These are phyloP conservation scores for Stenocarpella maydis DNA, from an alignment of 2,329 filamentous ascomycete genomes.

Conservation along the genomic window DNA sequence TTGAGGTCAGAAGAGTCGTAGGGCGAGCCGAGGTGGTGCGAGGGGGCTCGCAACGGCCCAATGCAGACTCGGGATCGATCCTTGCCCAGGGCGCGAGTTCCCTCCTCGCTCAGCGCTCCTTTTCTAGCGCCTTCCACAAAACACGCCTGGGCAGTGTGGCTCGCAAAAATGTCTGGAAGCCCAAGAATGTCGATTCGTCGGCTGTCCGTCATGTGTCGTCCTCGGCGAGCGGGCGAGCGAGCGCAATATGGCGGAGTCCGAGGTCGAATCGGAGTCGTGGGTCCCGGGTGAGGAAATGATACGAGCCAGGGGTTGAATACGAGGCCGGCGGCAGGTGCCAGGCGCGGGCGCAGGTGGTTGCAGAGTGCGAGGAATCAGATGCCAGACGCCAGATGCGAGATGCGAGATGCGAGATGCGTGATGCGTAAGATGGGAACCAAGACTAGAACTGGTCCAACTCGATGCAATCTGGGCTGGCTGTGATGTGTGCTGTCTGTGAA, in stretches of 20 bases:
- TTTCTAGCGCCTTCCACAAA: background rate
- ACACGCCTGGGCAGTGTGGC: background rate
- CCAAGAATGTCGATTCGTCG: background rate
- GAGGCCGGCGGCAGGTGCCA: conserved; percentile 26
- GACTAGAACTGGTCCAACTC: background rate
- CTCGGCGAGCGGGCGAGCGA: no score
- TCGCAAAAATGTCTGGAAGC: conserved; percentile 10
- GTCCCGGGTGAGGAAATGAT: background rate
- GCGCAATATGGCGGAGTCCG: conserved; percentile 17
- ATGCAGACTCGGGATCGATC: background rate
- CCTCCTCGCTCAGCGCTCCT: background rate
- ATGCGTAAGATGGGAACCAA: conserved; percentile 1
- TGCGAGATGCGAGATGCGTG: conserved; percentile 5
- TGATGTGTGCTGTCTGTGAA: background rate
- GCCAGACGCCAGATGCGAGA: no score
- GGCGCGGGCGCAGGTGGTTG: background rate
- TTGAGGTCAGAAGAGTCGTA: background rate
- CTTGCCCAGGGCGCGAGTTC: background rate
- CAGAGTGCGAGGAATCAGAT: background rate
- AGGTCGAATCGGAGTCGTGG: background rate
- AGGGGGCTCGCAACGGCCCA: background rate
- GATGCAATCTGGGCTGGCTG: conserved; percentile 3
- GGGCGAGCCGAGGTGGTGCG: background rate
- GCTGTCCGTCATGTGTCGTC: background rate
- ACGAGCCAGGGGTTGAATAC: conserved; percentile 30